These are phyloP conservation scores for Panellus pusillus DNA, from an alignment of 768 basidiomycete genomes.

Conservation along the genomic window DNA sequence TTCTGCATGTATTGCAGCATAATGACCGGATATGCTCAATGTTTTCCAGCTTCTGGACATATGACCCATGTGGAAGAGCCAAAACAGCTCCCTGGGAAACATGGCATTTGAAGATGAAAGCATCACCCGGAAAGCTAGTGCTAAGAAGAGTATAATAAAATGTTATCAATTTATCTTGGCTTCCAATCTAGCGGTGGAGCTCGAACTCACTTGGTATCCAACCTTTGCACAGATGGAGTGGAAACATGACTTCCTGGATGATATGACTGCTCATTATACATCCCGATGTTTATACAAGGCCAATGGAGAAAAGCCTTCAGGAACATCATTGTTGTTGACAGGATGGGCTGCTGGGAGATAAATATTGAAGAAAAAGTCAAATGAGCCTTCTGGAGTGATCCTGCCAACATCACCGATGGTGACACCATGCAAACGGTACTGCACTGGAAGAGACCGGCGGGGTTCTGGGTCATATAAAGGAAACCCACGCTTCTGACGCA, in stretches of 20 bases:
- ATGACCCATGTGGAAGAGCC: slow-evolving; percentile 15
- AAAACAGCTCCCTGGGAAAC: slow-evolving; percentile 15
- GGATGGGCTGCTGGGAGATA: slow-evolving; percentile 32
- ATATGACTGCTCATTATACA: not conserved
- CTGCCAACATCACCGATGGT: slow-evolving; percentile 37
- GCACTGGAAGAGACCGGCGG: slow-evolving; percentile 15
- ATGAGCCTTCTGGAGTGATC: slow-evolving; percentile 29
- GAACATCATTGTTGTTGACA: slow-evolving; percentile 27
- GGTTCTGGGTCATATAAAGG: slow-evolving; percentile 32
- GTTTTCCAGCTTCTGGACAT: slow-evolving; percentile 5
- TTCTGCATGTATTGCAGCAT: slow-evolving; percentile 17
- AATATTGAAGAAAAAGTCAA: too few species aligned
- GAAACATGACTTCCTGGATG: not conserved
- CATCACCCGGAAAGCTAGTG: not conserved
- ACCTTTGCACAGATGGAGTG: not conserved
- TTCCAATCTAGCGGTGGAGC: too few species aligned
- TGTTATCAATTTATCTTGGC: too few species aligned
- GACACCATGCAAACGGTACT: slow-evolving; percentile 24
- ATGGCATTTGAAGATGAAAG: not conserved
- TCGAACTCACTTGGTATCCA: too few species aligned
- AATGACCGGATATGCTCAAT: not conserved
- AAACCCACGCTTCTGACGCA: slow-evolving; percentile 26
- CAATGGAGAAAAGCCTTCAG: slow-evolving; percentile 24
- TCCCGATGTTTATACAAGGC: not conserved
- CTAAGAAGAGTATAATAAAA: too few species aligned